Base-by-base conservation (phyloP, 2,329 filamentous ascomycete genomes). In the Keithomyces neogunnii region DNA sequence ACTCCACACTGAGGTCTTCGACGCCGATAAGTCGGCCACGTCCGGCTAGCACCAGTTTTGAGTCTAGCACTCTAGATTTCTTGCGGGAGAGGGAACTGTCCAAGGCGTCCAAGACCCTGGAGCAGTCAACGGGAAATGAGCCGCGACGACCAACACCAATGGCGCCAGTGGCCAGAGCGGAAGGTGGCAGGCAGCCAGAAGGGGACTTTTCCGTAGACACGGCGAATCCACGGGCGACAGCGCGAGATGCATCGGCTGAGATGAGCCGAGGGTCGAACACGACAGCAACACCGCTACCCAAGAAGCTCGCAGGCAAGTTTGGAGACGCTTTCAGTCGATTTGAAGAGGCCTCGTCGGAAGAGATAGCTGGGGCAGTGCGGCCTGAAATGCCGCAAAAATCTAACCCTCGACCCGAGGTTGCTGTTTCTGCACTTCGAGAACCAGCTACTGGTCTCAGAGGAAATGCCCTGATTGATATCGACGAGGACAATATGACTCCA, bases 261-360 rank as follows among this genome's bases (percentile, higher is more conserved):
- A 59, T 75, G 57, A 71, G 72, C 45, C 95, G 95, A 66, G 80
- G 88, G 9, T 77, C 84, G 1, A 93, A 88, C 65, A 69, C 95
- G 1, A 77, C 86, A 50, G 83, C 85, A 0, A 69, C 89, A 19
- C 82, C 86, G 5, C 83, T 82, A 39, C 87, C 86, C 30, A 95
- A 93, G 67, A 88, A 95, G 38, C 74, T 96, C n/a, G 85, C 84
- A 4, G 88, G 90, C 29, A 89, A 86, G 59, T 96, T 97, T 65
- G 89, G 91, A 1, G 91, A 96, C 61, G 91, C 92, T 3, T 96
- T 97, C 71, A 89, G 92, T 62, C 81, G 87, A 5, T 97, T 97
- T 59, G 93, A 99, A 66, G 76, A 73, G 29, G 78, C 74, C 53
- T 67, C 53, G 62, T 60, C 56, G 44, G 54, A 58, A 59, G 52